Conservation (phyloP, 148 eudicot species). For the Vaccinium corymbosum region DNA sequence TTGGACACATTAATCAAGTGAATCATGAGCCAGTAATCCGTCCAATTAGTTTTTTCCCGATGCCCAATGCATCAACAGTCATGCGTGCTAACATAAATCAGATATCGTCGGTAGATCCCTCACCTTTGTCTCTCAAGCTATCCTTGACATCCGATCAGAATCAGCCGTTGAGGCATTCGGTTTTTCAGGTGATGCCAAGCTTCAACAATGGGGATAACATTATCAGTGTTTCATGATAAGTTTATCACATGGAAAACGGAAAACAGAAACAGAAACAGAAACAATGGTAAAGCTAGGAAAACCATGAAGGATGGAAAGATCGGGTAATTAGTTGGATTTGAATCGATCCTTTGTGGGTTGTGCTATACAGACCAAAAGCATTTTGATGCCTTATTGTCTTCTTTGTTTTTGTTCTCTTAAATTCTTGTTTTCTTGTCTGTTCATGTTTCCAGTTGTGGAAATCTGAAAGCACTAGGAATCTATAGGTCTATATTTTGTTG, state of each 20-base stretch:
- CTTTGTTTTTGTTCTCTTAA: slow-evolving; percentile 14
- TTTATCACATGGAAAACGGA: not conserved
- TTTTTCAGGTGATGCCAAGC: slow-evolving; percentile 27
- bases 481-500: not conserved
- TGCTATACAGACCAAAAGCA: slow-evolving; percentile 27
- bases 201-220: slow-evolving; percentile 45
- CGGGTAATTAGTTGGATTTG: slow-evolving; percentile 26
- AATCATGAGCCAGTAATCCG: slow-evolving; percentile 11
- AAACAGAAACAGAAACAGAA: not conserved
- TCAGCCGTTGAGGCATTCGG: slow-evolving; percentile 30
- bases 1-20: slow-evolving; percentile 9
- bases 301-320: slow-evolving; percentile 15
- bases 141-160: slow-evolving; percentile 40
- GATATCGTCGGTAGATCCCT: slow-evolving; percentile 20
- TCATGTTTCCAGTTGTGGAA: not conserved
- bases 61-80: slow-evolving; percentile 23
- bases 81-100: slow-evolving; percentile 34
- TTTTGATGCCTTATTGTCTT: slow-evolving; percentile 27
- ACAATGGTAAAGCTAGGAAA: not conserved
- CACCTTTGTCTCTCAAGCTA: slow-evolving; percentile 49
- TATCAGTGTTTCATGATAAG: slow-evolving; percentile 43
- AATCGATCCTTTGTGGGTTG: not conserved
- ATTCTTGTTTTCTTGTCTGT: slow-evolving; percentile 18
- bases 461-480: not conserved
- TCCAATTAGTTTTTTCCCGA: slow-evolving; percentile 24